Evolutionary conservation across 768 basidiomycete genomes (phyloP), one percentile per base, ranked within the genome.

Genomic region (Lactarius hatsudake): DNA sequence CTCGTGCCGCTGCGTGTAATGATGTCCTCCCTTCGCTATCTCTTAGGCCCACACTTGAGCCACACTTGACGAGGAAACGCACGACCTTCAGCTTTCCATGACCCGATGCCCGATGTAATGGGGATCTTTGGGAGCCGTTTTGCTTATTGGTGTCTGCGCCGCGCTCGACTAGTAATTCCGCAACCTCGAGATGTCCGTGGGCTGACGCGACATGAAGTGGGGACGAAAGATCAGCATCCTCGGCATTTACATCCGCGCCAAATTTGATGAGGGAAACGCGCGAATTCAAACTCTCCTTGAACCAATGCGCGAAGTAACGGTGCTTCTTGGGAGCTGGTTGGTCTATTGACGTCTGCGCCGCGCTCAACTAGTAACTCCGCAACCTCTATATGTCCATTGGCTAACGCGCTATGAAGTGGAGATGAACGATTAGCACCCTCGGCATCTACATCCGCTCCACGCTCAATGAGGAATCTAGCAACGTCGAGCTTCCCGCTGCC

Each of bases 161-260:
- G 9, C 1, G 17, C 5, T 45, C 4, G 1, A 60, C 32, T 8
- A 65, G 38, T 15, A 60, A 18, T 15, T 42, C 38, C 1, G 53
- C 30, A 4, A 60, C 10, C 3, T n/a, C 20, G 51, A 65, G 26
- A 26, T 18, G 51, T 2, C 64, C 64, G 1, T 54, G 6, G 18
- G 38, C 20, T 2, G 64, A 65, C 13, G 64, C 64, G 6, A 18
- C 5, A 42, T 65, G 64, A 1, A 65, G 51, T 5, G 64, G 58
- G n/a, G 64, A 59, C 20, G 1, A 34, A 10, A 42, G n/a, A 0
- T 23, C 0, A 7, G 0, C 20, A 15, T 40, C n/a, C 20, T 12
- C 20, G 2, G 5, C 20, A 32, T 60, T 18, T 40, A 59, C 12
- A 12, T n/a, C n/a, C n/a, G n/a, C n/a, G n/a, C n/a, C n/a, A n/a